Conservation (phyloP, 805 yeast genomes). For the Pichia eremophila region DNA sequence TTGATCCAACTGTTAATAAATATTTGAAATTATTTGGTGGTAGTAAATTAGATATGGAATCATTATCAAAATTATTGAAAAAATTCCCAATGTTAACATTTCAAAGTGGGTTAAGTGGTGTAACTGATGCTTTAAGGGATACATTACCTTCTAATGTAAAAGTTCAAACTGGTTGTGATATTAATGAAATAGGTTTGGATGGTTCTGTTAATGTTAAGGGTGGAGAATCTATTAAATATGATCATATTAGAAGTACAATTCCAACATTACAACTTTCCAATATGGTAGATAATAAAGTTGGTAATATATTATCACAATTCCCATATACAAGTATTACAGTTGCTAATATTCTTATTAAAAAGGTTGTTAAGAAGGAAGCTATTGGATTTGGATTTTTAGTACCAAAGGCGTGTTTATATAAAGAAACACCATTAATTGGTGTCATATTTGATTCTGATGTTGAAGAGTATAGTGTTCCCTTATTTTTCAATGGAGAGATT, state of each 20-base stretch:
- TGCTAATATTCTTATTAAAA: constrained; percentile 57
- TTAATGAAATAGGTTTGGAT: constrained; percentile 13
- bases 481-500: constrained; percentile 16
- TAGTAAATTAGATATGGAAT: constrained; percentile 27
- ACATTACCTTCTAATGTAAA: constrained; percentile 35
- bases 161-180: constrained; percentile 24
- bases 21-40: constrained; percentile 3
- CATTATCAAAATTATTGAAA: constrained; percentile 31
- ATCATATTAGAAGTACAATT: constrained; percentile 55
- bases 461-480: constrained; percentile 39
- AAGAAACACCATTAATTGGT: constrained; percentile 55
- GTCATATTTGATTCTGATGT: constrained; percentile 86
- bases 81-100: constrained; percentile 56
- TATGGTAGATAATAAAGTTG: neutral
- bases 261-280: constrained; percentile 14
- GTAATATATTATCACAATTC: constrained; percentile 8
- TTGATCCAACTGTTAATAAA: constrained; percentile 10
- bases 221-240: constrained; percentile 23
- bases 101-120: constrained; percentile 42
- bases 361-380: constrained; percentile 28
- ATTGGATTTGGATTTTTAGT: constrained; percentile 84
- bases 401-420: constrained; percentile 41
- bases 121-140: constrained; percentile 37
- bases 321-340: constrained; percentile 47
- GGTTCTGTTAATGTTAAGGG: constrained; percentile 11